Conservation (phyloP, 352 stramenopile genomes). For the Pythium aquatile region DNA sequence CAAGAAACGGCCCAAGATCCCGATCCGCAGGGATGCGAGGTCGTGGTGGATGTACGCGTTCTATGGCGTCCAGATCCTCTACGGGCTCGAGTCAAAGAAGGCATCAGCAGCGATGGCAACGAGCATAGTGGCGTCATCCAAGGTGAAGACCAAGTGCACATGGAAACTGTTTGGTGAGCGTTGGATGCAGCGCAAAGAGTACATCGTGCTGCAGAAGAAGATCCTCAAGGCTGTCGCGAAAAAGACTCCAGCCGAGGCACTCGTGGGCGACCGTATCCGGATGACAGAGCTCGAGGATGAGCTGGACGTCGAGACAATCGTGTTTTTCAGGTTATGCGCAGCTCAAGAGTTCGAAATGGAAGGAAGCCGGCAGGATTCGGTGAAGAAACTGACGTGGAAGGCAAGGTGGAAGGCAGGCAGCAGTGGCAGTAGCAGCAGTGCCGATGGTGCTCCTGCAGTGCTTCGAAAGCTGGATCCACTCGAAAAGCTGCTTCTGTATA, state of each 20-base stretch:
- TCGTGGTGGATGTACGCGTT: slow-evolving; percentile 83
- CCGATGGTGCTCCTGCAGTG: slow-evolving; percentile 19
- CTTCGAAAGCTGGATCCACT: slow-evolving; percentile 32
- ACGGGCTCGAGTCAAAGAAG: slow-evolving; percentile 33
- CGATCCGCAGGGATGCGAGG: slow-evolving; percentile 45
- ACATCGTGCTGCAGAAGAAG: slow-evolving; percentile 76
- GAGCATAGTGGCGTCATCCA: slow-evolving; percentile 20
- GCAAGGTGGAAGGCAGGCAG: slow-evolving; percentile 48
- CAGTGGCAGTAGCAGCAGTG: slow-evolving; percentile 1
- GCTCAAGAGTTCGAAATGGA: slow-evolving; percentile 67
- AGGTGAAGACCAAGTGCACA: slow-evolving; percentile 25
- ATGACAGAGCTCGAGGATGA: slow-evolving; percentile 68
- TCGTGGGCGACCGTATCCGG: slow-evolving; percentile 43
- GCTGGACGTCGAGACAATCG: slow-evolving; percentile 73
- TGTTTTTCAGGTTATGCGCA: slow-evolving; percentile 78
- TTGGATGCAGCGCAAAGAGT: slow-evolving; percentile 65
- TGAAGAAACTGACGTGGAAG: slow-evolving; percentile 74
- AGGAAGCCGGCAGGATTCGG: slow-evolving; percentile 57
- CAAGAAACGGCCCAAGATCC: slow-evolving; percentile 51
- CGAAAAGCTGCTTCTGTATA: slow-evolving; percentile 59
- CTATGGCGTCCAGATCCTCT: slow-evolving; percentile 63
- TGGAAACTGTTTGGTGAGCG: slow-evolving; percentile 66
- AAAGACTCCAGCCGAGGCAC: slow-evolving; percentile 45
- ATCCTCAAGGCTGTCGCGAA: slow-evolving; percentile 57
- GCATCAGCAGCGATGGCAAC: not conserved